phyloP scores from a whole-genome alignment of 1,139 yeast species.

The Suhomyces choctaworum region DNA sequence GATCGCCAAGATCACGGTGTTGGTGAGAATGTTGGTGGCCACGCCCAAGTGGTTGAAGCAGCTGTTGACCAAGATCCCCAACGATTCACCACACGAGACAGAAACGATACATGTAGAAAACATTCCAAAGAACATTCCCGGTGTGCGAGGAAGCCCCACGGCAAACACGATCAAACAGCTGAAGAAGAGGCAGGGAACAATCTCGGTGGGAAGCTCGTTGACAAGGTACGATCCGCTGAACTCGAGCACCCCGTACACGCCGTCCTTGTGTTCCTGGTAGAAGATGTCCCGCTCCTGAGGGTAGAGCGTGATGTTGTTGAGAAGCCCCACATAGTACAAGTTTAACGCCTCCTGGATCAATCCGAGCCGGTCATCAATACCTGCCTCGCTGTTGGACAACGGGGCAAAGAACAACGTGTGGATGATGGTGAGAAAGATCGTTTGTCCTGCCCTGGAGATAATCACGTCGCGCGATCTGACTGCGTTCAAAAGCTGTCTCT shows the following conservation, averaged over 20 bases:
- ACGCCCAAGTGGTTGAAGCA: constrained; percentile 26
- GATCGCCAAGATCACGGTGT: constrained; percentile 22
- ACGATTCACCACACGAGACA: constrained; percentile 26
- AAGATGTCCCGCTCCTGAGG: constrained; percentile 27
- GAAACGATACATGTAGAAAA: constrained; percentile 19
- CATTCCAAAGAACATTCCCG: constrained; percentile 24
- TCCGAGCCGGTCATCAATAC: constrained; percentile 26
- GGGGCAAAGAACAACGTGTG: constrained; percentile 28
- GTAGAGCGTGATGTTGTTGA: constrained; percentile 26
- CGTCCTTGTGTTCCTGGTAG: constrained; percentile 28
- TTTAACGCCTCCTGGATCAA: constrained; percentile 25
- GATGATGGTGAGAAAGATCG: constrained; percentile 20
- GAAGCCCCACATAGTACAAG: constrained; percentile 25
- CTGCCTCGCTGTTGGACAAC: constrained; percentile 19
- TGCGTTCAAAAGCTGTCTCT: constrained; percentile 21
- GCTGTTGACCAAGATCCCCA: constrained; percentile 25
- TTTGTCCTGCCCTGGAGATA: constrained; percentile 22
- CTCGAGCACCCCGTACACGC: constrained; percentile 22
- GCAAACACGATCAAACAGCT: constrained; percentile 24
- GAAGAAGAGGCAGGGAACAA: constrained; percentile 23
- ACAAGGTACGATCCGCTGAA: constrained; percentile 25
- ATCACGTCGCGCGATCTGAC: constrained; percentile 22
- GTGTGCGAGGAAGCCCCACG: constrained; percentile 25
- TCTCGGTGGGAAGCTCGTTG: constrained; percentile 26
- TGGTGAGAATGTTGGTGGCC: constrained; percentile 25